Evolutionary conservation across 2,329 filamentous ascomycete genomes (phyloP).

Genomic region (Aureobasidium leucospermi): DNA sequence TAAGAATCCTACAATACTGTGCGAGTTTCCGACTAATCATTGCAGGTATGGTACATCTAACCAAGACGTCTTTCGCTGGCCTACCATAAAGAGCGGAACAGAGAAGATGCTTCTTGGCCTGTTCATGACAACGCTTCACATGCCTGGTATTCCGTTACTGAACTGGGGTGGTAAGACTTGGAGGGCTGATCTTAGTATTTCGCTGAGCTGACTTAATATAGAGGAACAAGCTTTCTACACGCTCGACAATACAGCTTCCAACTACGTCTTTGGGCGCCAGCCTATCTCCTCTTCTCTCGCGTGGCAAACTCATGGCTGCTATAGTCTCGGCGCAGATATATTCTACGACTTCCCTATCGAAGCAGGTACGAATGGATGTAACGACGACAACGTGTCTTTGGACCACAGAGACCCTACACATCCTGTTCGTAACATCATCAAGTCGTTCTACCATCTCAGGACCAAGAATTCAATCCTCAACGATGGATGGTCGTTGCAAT

Average conservation of each 20-base stretch:
- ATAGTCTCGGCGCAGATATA: slow-evolving; percentile 47
- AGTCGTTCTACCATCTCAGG: slow-evolving; percentile 55
- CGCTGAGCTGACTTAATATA: slow-evolving; percentile 20
- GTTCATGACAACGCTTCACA: slow-evolving; percentile 53
- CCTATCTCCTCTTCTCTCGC: slow-evolving; percentile 54
- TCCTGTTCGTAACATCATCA: slow-evolving; percentile 53
- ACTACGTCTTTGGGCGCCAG: slow-evolving; percentile 59
- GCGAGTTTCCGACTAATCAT: neutral
- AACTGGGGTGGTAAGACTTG: slow-evolving; percentile 43
- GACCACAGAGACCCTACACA: slow-evolving; percentile 58
- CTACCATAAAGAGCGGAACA: slow-evolving; percentile 49
- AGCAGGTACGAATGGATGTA: slow-evolving; percentile 46
- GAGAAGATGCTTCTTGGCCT: slow-evolving; percentile 50
- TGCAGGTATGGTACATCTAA: slow-evolving; percentile 50
- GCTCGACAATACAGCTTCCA: slow-evolving; percentile 55
- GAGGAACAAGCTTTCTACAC: slow-evolving; percentile 59
- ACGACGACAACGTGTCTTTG: slow-evolving; percentile 49
- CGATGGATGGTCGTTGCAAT: slow-evolving; percentile 49
- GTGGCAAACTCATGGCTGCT: slow-evolving; percentile 60
- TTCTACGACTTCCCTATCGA: slow-evolving; percentile 53
- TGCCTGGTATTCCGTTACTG: slow-evolving; percentile 54
- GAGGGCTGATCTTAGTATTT: neutral
- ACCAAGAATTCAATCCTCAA: slow-evolving; percentile 51
- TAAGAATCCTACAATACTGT: neutral
- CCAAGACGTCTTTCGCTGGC: slow-evolving; percentile 61